Conservation (phyloP, 148 eudicot species). For the Amaranthus cruentus region DNA sequence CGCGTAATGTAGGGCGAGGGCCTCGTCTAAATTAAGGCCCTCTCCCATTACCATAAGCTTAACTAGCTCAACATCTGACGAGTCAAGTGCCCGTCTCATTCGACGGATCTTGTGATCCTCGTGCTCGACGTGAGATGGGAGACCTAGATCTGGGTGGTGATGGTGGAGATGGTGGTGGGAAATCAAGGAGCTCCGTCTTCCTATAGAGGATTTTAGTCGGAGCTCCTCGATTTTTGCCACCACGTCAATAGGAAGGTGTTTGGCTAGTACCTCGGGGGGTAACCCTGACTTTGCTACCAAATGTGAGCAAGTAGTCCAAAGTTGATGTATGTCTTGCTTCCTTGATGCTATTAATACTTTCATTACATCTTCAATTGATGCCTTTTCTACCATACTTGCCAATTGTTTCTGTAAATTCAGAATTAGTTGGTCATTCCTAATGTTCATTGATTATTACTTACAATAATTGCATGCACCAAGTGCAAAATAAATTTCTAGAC, state of each 20-base stretch:
- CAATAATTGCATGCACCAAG: too few relatives aligned
- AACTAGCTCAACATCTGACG: conserved; percentile 91
- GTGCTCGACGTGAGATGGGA: conserved; percentile 35
- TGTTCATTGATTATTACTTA: too few relatives aligned
- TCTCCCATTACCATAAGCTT: conserved; percentile 97
- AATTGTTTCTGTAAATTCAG: conserved; percentile 74
- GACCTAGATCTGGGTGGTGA: conserved; percentile 42
- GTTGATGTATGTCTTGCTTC: conserved; percentile 89
- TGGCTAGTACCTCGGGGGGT: conserved; percentile 82
- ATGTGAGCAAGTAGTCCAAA: conserved; percentile 91
- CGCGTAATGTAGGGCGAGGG: conserved; percentile 78
- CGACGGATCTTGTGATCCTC: conserved; percentile 85
- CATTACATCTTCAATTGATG: conserved; percentile 97
- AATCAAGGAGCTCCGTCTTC: conserved; percentile 45
- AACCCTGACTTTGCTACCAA: conserved; percentile 85
- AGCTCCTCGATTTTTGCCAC: conserved; percentile 81
- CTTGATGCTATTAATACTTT: conserved; percentile 87
- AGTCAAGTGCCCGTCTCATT: conserved; percentile 87
- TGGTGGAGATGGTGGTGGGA: conserved; percentile 51
- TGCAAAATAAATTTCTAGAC: too few relatives aligned
- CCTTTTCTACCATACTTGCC: conserved; percentile 87
- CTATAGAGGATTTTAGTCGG: conserved; percentile 59
- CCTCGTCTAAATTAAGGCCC: conserved; percentile 82
- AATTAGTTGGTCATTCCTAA: too few relatives aligned
- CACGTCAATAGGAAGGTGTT: conserved; percentile 82